Base-by-base conservation (phyloP, 2,329 filamentous ascomycete species). In the Calonectria pauciramosa region DNA sequence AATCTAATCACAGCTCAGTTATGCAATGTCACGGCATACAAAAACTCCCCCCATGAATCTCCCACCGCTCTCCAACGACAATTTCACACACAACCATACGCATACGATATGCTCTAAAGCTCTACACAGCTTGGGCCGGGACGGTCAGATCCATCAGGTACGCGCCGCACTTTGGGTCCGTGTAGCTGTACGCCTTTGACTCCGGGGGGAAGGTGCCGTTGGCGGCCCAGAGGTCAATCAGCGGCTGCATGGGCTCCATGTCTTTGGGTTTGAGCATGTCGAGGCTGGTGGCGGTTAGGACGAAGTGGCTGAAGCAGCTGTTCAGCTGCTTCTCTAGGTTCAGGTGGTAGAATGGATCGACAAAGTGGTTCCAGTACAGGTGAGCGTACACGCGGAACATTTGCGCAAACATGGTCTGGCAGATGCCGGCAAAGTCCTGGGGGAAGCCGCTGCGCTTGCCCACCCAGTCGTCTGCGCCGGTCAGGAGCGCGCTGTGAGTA, bases 341-440 rank as follows among this genome's bases (percentile, higher is more conserved):
- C 78, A 96, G 89, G 84, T 96, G 93, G 86, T 95, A 96, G 86
- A 96, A 95, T 6, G 94, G 94, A 78, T 95, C 94, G 74, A 93
- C 88, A 86, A 95, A 99, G 86, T 99, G 97, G 70, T 96, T 95
- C 91, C 97, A 98, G 89, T 99, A 99, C 76, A 99, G 92, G 86
- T 99, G 97, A 63, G 97, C 94, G 83, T 99, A 99, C 79, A 98
- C 96, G 74, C 97, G 94, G 90, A 99, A 99, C 94, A 99, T 98
- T 86, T 98, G 96, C 81, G 96, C 94, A 88, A 98, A 96, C 82
- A 98, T 97, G 77, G 93, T 93, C 88, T 97, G 96, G 88, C 96
- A 97, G 80, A 98, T 95, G 75, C 94, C 92, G 80, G 96, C 90
- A 85, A 98, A 99, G 78, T 95, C 65, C 34, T 63, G 56, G 14